Base-by-base conservation (phyloP, 208 protist species). In the Crithidia mellificae region DNA sequence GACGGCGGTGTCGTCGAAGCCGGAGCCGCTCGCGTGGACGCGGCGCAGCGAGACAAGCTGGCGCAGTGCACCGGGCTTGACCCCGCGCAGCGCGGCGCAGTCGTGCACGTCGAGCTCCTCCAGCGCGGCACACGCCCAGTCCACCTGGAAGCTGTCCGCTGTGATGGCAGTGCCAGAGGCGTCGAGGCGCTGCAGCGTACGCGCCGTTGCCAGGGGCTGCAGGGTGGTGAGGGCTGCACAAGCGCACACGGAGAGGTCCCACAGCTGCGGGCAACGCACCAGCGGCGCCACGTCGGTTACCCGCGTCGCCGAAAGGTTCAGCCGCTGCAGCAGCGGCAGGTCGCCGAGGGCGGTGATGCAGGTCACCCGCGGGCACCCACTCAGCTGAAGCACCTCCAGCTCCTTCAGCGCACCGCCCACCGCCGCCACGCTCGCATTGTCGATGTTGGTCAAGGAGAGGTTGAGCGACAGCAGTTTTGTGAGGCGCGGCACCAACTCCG, bases 281-380 rank as follows among this genome's bases (percentile, higher is more conserved):
- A 72, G 55, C 47, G 66, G 56, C 20, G 56, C 30, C 24, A 72
- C 71, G 47, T 82, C 61, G 14, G 34, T 52, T 25, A 82, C 71
- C 27, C 63, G 54, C 44, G 77, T 82, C 39, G 63, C 69, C 25
- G 67, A 68, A 59, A 82, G 64, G 56, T 82, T 75, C 32, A 82
- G 61, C 6, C 74, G 63, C 41, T 72, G 77, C 6, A 82, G 57
- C 19, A 69, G 54, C 14, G 25, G 43, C 12, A 82, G 71, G 22
- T 32, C 19, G 15, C 63, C 64, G 2, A 82, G 54, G 7, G 68
- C 51, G 15, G 63, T 55, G 4, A 74, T 63, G 56, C 38, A 63
- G 30, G 30, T 51, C n/a, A 82, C 63, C 8, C 68, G 51, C 67
- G 63, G 70, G 47, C 77, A 78, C 27, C 61, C 46, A 20, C 71